Evolutionary conservation across 768 basidiomycete genomes (phyloP), one percentile per base, ranked within the genome.

Genomic region (Obba rivulosa): DNA sequence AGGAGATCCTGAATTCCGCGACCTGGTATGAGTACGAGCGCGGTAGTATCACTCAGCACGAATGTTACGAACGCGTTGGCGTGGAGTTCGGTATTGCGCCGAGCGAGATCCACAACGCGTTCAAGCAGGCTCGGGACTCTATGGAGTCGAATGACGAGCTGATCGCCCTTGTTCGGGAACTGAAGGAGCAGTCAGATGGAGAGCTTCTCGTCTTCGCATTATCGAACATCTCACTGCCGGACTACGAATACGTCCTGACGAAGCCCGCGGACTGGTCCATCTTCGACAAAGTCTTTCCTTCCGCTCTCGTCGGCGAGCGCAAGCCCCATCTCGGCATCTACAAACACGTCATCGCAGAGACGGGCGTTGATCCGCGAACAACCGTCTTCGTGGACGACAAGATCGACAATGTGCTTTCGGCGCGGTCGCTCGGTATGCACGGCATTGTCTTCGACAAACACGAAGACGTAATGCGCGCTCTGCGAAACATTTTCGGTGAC

Each of bases 331-430:
- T 79, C 34, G 72, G 74, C 0, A 78, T 79, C 50, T 81, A 74
- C 62, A 66, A 65, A 41, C 69, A 74, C 43, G 78, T 81, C 16
- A 57, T 82, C 22, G 59, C 62, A n/a, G 59, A 69, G 16, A 71
- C 72, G 10, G 68, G 69, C 14, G 56, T 71, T 7, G 75, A 80
- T 41, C 78, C 80, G 2, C 56, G 54, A 2, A 65, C 61, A 1
- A 71, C 73, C 1, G 74, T 80, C 23, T 81, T 81, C 54, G 72
- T 83, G 8, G 81, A 83, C 45, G 80, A 81, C 65, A 77, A 78
- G 49, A 65, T 69, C 10, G 81, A 81, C 54, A 81, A 82, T 49
- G 75, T 83, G 3, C 55, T 80, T 7, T 71, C 77, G 2, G 80
- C 80, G 10, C 73, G 76, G 3, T 81, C 79, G 0, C 64, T 81